These are phyloP conservation scores for Pyrus communis DNA, from an alignment of 306 rosid genomes.

Conservation along the genomic window DNA sequence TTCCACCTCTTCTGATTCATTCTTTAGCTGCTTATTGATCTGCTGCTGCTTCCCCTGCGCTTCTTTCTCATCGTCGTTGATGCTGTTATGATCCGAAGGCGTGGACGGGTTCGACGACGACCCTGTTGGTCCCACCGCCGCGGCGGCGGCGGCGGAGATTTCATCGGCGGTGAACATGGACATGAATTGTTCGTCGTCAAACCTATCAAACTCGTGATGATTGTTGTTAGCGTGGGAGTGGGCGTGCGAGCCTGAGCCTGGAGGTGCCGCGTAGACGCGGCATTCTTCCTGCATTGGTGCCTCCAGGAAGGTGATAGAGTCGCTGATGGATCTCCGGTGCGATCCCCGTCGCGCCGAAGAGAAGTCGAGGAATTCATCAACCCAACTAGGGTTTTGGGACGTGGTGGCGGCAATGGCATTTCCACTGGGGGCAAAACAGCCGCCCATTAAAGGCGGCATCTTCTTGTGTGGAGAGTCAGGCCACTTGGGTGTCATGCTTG, in stretches of 20 bases:
- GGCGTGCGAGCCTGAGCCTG: background rate
- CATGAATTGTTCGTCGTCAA: conserved; percentile 81
- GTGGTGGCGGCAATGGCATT: background rate
- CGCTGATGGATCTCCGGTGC: conserved; percentile 74
- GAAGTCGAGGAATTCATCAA: conserved; percentile 83
- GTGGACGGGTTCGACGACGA: conserved; percentile 73
- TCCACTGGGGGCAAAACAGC: conserved; percentile 17
- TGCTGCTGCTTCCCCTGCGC: background rate
- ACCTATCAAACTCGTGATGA: conserved; percentile 54
- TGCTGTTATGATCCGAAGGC: conserved; percentile 75
- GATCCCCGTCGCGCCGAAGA: conserved; percentile 58
- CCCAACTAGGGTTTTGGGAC: conserved; percentile 62
- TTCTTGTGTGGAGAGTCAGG: conserved; percentile 45
- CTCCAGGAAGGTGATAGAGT: conserved; percentile 63
- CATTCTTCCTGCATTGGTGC: conserved; percentile 53
- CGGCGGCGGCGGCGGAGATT: conserved; percentile 20
- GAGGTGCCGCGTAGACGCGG: conserved; percentile 9
- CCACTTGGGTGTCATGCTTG: conserved; percentile 68
- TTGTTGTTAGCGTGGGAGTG: background rate
- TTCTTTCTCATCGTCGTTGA: conserved; percentile 52
- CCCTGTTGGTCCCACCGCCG: conserved; percentile 15
- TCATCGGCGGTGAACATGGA: conserved; percentile 68
- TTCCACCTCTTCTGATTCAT: conserved; percentile 57
- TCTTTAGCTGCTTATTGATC: conserved; percentile 23
- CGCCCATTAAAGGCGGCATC: conserved; percentile 33